Base-by-base conservation (phyloP, 139 green algal genomes). In the Cymbomonas tetramitiformis region DNA sequence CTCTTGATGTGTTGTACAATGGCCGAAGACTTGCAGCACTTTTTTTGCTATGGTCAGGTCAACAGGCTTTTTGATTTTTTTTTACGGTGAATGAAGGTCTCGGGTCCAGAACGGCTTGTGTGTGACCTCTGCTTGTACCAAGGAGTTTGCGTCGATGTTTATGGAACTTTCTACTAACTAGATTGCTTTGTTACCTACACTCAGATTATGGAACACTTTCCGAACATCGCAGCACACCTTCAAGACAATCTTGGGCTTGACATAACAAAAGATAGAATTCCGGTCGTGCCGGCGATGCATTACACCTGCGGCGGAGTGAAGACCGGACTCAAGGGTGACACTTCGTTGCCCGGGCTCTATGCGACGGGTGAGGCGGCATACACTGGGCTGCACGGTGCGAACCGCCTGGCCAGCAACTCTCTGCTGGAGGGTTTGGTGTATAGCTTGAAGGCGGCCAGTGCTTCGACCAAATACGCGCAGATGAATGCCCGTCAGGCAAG, bases 341-440 rank as follows among this genome's bases (percentile, higher is more conserved):
- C 55, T 2, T 53, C 39, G 8, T 15, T 62, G 8, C 58, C 68
- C 36, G 91, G 91, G 0, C 70, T 98, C 56, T 98, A 80, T 51
- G 91, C 91, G 1, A 86, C 75, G 23, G 91, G 91, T 25, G 91
- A 98, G 72, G 87, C 93, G 33, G 77, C 91, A 1, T 93, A 75
- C 58, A 88, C 77, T 8, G 88, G 89, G 5, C 70, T 98, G 67
- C 91, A 98, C 57, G 91, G 91, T 15, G 91, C 91, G 50, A 98
- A 98, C 64, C 73, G 91, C 10, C 78, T 98, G 41, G 91, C 91
- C 10, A 86, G 68, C 50, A 98, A 98, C 74, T 94, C 81, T 0
- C 75, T 98, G 53, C 72, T 98, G 43, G 91, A 98, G 69, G 87
- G 83, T 18, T 74, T 98, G 30, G 91, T 98, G 21, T 98, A 97